Conservation (phyloP, 352 stramenopile genomes). For the Globisporangium ultimum region DNA sequence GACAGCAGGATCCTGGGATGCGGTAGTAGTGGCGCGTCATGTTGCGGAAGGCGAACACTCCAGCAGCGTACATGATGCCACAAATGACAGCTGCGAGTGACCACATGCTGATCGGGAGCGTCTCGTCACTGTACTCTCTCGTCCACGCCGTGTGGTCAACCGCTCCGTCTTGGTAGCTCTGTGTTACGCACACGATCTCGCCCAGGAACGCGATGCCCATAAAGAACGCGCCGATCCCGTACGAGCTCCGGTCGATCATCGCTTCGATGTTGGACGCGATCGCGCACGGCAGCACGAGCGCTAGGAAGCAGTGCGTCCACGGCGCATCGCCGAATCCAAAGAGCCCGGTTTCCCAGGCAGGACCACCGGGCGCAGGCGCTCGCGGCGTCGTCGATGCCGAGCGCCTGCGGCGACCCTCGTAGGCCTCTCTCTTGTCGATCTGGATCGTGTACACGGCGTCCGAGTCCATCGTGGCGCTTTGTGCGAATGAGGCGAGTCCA, state of each 20-base stretch:
- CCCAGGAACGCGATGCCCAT: slow-evolving; percentile 11
- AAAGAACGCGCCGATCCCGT: slow-evolving; percentile 7
- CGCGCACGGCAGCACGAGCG: slow-evolving; percentile 8
- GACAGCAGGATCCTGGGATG: slow-evolving; percentile 7
- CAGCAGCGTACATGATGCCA: slow-evolving; percentile 4
- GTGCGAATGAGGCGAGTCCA: no score
- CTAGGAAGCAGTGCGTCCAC: slow-evolving; percentile 12
- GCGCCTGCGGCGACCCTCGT: not conserved
- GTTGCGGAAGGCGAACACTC: slow-evolving; percentile 14
- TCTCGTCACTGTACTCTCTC: slow-evolving; percentile 4
- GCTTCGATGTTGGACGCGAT: slow-evolving; percentile 12
- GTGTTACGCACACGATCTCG: slow-evolving; percentile 5
- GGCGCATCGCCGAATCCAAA: slow-evolving; percentile 13
- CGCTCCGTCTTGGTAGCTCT: slow-evolving; percentile 6
- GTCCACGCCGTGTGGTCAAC: slow-evolving; percentile 1
- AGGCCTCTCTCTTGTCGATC: slow-evolving; percentile 14
- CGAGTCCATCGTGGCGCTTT: slow-evolving; percentile 2
- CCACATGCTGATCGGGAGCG: slow-evolving; percentile 11
- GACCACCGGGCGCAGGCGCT: not conserved
- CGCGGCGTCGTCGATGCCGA: slow-evolving; percentile 4
- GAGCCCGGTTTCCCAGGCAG: slow-evolving; percentile 11
- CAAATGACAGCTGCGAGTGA: not conserved
- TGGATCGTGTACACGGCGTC: slow-evolving; percentile 8
- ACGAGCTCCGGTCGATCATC: slow-evolving; percentile 11
- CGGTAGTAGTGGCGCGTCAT: slow-evolving; percentile 14